Evolutionary conservation across 352 stramenopile genomes (phyloP).

Genomic region (Albugo candida): DNA sequence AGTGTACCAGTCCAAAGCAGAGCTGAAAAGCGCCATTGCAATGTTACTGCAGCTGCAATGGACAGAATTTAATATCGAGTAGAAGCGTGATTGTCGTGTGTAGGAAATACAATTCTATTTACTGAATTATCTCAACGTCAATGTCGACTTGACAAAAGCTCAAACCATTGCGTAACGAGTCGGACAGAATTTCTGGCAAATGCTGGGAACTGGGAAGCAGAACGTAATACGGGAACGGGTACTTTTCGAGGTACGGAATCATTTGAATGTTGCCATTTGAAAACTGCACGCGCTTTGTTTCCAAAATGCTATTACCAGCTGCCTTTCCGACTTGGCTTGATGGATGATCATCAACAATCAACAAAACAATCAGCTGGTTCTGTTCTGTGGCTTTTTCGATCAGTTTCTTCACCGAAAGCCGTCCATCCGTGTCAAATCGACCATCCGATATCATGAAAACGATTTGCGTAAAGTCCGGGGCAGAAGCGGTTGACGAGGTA

Average conservation of each 20-base stretch:
- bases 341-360: slow-evolving; percentile 87
- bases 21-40: slow-evolving; percentile 88
- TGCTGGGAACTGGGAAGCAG: slow-evolving; percentile 88
- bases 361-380: slow-evolving; percentile 95
- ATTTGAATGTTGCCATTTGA: slow-evolving; percentile 91
- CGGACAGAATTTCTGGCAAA: slow-evolving; percentile 97
- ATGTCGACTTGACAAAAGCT: slow-evolving; percentile 61
- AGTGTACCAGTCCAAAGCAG: slow-evolving; percentile 61
- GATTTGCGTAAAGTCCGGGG: slow-evolving; percentile 88
- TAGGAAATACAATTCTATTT: too few relatives aligned
- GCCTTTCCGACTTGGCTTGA: slow-evolving; percentile 26
- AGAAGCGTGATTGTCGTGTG: too few relatives aligned
- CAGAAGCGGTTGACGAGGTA: slow-evolving; percentile 10
- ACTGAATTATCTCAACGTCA: neutral
- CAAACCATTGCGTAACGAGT: slow-evolving; percentile 99
- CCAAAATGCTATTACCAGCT: slow-evolving; percentile 77
- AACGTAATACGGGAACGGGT: slow-evolving; percentile 99
- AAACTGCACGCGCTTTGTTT: slow-evolving; percentile 97
- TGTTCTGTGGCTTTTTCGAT: slow-evolving; percentile 94
- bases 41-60: slow-evolving; percentile 91
- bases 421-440: slow-evolving; percentile 93
- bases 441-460: slow-evolving; percentile 98
- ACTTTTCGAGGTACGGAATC: slow-evolving; percentile 98
- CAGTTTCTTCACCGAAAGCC: slow-evolving; percentile 86
- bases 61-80: slow-evolving; percentile 73